Conservation (phyloP, 2,329 filamentous ascomycete genomes). For the Ceratocystis smalleyi region DNA sequence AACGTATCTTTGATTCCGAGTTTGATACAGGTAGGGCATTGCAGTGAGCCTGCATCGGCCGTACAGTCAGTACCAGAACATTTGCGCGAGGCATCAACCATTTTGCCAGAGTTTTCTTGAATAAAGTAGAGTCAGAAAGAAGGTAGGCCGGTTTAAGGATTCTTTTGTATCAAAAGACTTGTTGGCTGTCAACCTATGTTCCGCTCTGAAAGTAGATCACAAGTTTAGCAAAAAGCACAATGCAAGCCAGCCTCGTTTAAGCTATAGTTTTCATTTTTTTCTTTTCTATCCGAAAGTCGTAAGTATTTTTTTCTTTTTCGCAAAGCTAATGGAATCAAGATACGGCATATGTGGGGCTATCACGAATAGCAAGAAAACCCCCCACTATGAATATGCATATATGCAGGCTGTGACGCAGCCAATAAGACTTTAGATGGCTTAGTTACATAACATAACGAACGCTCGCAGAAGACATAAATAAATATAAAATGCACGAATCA, state of each 20-base stretch:
- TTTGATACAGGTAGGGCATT: constrained; percentile 93
- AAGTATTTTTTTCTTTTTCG: neutral
- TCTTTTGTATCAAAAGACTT: neutral
- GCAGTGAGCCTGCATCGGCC: constrained; percentile 70
- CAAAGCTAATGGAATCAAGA: neutral
- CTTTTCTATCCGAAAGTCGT: no score
- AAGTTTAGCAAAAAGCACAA: neutral
- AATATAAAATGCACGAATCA: neutral
- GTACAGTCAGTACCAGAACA: constrained; percentile 73
- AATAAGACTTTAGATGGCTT: neutral
- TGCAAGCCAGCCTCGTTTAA: neutral
- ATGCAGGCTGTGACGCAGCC: neutral
- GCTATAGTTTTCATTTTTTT: neutral
- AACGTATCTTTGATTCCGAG: constrained; percentile 74
- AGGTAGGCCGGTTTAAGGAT: neutral
- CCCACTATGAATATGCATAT: neutral
- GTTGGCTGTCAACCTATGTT: neutral
- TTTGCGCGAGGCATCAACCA: constrained; percentile 43
- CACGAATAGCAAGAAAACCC: neutral
- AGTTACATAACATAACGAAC: neutral
- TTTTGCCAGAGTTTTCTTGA: constrained; percentile 21
- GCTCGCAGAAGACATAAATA: neutral
- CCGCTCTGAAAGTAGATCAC: neutral
- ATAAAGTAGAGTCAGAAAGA: neutral
- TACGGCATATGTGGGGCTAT: neutral